Base-by-base conservation (phyloP, 495 filamentous ascomycete genomes). In the Astrocystis sublimbata region DNA sequence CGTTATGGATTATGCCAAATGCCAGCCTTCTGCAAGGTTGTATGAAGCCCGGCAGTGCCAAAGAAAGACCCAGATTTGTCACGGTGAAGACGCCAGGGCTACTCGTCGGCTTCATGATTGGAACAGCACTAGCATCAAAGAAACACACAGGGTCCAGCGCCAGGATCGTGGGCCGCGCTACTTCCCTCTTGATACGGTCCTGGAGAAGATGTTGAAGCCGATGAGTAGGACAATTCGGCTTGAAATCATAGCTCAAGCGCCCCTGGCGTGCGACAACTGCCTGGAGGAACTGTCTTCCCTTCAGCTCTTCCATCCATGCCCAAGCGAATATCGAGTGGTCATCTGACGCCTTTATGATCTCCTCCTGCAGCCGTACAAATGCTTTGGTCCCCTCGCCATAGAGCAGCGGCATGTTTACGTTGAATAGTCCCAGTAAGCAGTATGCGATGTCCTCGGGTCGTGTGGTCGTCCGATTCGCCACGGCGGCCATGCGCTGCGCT, bases 321-420 rank as follows among this genome's bases (percentile, higher is more conserved):
- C 63, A 65, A 1, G 59, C 59, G 24, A 65, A 65, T 17, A 65
- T 58, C 15, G 38, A 56, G 21, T 62, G 58, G 35, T 65, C 63
- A 4, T 65, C 63, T 19, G 51, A 58, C 7, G 58, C 50, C 40
- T 55, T 57, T 38, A 65, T 61, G 40, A 69, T 62, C 55, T 69
- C 66, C 42, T 59, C 53, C 38, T 65, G 45, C 9, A 68, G 41
- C 33, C 65, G 65, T 31, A 50, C 52, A 28, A 68, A 66, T 15
- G 67, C 65, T 43, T 57, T 66, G 1, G 65, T 19, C 17, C 68
- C 66, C 43, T 70, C 68, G 19, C 68, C 68, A 33, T 70, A 70
- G 24, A 70, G 65, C 0, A 68, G 66, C 12, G 68, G 62, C 59
- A 68, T 59, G 31, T 62, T 62, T 3, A 70, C 62, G 21, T 62